A percentile compares a stretch with the other conserved stretches of the same genome.
Conservation (phyloP, 2,329 filamentous ascomycete species). For the Stromatinia cepivora region DNA sequence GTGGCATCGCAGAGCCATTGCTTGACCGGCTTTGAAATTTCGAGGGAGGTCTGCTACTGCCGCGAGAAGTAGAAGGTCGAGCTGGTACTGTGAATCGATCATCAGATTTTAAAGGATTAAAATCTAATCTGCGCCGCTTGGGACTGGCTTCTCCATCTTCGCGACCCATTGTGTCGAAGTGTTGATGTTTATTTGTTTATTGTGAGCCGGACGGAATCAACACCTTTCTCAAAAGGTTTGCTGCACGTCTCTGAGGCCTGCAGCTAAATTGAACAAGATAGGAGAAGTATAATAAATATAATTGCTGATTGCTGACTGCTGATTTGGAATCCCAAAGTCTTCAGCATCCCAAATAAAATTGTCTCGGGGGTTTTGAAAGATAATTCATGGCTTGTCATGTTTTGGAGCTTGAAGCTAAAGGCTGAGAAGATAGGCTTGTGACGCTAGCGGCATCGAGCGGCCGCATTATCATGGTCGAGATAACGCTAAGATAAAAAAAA, state of each 20-base stretch:
- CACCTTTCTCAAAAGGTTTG: neutral
- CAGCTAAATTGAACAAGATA: neutral
- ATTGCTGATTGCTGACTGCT: neutral
- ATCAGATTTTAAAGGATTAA: slow-evolving; percentile 52
- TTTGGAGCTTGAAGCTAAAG: neutral
- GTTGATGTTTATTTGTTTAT: slow-evolving; percentile 6
- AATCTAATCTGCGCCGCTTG: slow-evolving; percentile 67
- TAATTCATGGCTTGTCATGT: neutral
- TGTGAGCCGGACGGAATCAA: neutral
- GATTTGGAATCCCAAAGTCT: neutral
- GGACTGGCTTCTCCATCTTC: slow-evolving; percentile 50
- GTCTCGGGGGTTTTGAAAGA: neutral
- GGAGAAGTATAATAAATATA: neutral
- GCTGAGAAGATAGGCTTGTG: neutral
- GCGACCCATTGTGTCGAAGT: slow-evolving; percentile 41
- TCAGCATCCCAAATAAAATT: neutral
- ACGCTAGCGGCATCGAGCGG: slow-evolving; percentile 12
- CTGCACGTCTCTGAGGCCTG: neutral
- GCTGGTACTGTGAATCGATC: slow-evolving; percentile 53
- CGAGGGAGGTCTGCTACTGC: slow-evolving; percentile 41
- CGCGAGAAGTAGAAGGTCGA: slow-evolving; percentile 32
- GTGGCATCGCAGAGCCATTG: slow-evolving; percentile 40
- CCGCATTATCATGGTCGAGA: slow-evolving; percentile 9
- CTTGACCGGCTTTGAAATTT: slow-evolving; percentile 43
- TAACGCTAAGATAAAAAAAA: slow-evolving; percentile 24